Evolutionary conservation across 306 rosid species (phyloP), one percentile per base, ranked within the genome.

Genomic region (Malus fusca): DNA sequence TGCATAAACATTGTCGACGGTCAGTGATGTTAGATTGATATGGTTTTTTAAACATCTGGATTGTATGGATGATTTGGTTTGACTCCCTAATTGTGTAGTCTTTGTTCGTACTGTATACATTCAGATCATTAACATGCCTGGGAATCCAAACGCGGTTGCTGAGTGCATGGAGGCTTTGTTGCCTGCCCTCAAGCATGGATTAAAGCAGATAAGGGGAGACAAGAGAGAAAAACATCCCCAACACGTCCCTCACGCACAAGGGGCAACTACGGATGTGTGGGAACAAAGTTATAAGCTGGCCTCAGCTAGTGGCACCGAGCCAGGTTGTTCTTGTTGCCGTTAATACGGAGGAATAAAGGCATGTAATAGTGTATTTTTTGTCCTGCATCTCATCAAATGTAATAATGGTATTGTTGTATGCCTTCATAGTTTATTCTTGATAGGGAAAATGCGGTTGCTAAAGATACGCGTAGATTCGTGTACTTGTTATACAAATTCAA

Each of bases 81-180:
- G 26, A 56, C 22, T 3, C 9, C 66, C 23, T 56, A 56, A 71
- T 17, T 61, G 8, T 14, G 35, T 4, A 25, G 56, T 25, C 52
- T 33, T 22, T 55, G 66, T n/a, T 55, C n/a, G 21, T 26, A 15
- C 67, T 30, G 19, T 55, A n/a, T 13, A n/a, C 18, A 25, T 30
- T 63, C 43, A 30, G 68, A 63, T 66, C 96, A 84, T 94, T 81
- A 92, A 94, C 90, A 94, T 94, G 96, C 98, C 97, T 30, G 97
- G 98, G 79, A 94, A 92, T 81, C 97, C 98, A 8, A 91, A 94
- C 75, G 98, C 97, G 11, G 98, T 84, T 78, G 92, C 90, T 1
- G 98, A 94, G 85, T 94, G 98, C 76, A 83, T 92, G 96, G 97
- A 86, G 68, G 92, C 98, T 23, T 86, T 94, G 75, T 79, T 94